Evolutionary conservation across 139 green algal genomes (phyloP), one percentile per base, ranked within the genome.

Genomic region (Haematococcus sp.): DNA sequence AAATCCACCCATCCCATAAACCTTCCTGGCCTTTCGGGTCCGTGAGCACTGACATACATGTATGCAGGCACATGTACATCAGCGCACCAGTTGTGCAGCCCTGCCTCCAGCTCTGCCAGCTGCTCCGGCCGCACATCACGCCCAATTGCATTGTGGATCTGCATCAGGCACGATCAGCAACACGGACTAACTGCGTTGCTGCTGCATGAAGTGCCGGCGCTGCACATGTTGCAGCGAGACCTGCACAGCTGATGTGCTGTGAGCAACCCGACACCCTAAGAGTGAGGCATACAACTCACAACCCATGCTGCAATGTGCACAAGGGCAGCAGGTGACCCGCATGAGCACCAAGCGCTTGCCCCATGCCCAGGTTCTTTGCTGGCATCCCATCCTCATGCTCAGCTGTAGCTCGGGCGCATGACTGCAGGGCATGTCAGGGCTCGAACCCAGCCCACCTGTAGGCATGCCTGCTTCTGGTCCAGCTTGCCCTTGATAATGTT

Each of bases 401-500:
- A 25, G 5, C 5, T 60, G 23, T n/a, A n/a, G n/a, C 15, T 23
- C 46, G 46, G 15, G 46, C 46, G 46, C 17, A 17, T 55, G 46
- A 17, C 46, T 55, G 46, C 46, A 55, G 46, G 46, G 46, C 59
- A 13, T n/a, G 60, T 31, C 28, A n/a, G 20, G 25, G n/a, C 46
- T n/a, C n/a, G n/a, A n/a, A n/a, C 63, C 1, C 25, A 2, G 3
- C 74, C 5, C 64, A 71, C 81, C 67, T 88, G 72, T 55, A 91
- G 63, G 68, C 73, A 86, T 46, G 59, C 70, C 69, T 78, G 61
- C 63, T 69, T 76, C 75, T 96, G 91, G 81, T 97, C 91, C 52
- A 97, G 83, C 85, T 88, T 90, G n/a, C 91, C 93, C 1, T 52
- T 70, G 2, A 93, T 28, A 27, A 83, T 55, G n/a, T 71, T 35